phyloP scores from a whole-genome alignment of 495 filamentous ascomycete species.

The Pyrenopolyporus hunteri region DNA sequence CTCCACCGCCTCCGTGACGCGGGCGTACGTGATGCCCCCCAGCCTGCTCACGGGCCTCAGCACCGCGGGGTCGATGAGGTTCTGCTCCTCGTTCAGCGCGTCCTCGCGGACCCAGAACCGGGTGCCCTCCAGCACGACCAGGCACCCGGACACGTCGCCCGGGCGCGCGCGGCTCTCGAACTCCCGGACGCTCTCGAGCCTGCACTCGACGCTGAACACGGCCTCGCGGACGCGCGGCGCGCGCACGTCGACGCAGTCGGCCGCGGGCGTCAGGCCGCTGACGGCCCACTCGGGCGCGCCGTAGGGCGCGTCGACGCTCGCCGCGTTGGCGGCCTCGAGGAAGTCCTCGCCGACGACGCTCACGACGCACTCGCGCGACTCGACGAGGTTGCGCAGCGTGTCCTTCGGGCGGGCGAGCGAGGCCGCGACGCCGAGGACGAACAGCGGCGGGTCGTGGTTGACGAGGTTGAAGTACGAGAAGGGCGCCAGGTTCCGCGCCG shows the following conservation, averaged over 20 bases:
- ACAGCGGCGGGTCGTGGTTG: slow-evolving; percentile 88
- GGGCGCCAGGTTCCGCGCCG: slow-evolving; percentile 73
- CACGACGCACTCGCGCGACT: slow-evolving; percentile 77
- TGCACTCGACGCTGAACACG: slow-evolving; percentile 80
- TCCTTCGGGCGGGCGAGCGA: slow-evolving; percentile 69
- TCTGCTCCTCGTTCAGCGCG: slow-evolving; percentile 78
- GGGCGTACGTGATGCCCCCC: slow-evolving; percentile 83
- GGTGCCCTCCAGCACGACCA: slow-evolving; percentile 84
- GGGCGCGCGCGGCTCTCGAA: slow-evolving; percentile 71
- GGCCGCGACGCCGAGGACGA: slow-evolving; percentile 75
- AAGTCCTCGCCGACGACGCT: slow-evolving; percentile 88
- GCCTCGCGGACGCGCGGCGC: slow-evolving; percentile 80
- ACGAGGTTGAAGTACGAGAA: slow-evolving; percentile 86
- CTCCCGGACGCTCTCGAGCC: slow-evolving; percentile 73
- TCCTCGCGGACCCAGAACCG: slow-evolving; percentile 91
- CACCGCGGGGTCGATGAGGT: slow-evolving; percentile 70
- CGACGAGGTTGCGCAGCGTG: slow-evolving; percentile 72
- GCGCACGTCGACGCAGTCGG: slow-evolving; percentile 67
- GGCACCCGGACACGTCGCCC: slow-evolving; percentile 72
- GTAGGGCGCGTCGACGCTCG: slow-evolving; percentile 77
- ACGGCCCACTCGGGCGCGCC: slow-evolving; percentile 83
- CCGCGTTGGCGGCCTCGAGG: slow-evolving; percentile 85
- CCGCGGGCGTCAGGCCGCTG: slow-evolving; percentile 73
- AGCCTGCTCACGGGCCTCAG: slow-evolving; percentile 78
- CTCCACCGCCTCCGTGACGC: slow-evolving; percentile 75